Conservation (phyloP, 768 basidiomycete species). For the Tulasnella sp. region DNA sequence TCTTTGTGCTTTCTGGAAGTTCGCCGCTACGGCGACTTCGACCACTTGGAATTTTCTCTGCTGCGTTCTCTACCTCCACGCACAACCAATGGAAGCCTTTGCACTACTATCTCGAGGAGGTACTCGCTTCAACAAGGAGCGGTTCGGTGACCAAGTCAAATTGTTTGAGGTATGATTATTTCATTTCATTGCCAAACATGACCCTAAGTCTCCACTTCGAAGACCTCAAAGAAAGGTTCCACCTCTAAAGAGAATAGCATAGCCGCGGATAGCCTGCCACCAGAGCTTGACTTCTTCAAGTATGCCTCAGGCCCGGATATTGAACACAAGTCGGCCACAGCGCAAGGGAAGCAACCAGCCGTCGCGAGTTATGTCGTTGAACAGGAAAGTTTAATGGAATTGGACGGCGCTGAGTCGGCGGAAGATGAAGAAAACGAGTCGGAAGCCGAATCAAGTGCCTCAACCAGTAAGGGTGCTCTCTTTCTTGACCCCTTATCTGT, state of each 20-base stretch:
- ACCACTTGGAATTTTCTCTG: background rate
- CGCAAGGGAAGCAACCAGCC: conserved; percentile 25
- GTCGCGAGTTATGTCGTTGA: background rate
- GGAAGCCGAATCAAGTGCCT: background rate
- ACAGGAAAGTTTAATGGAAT: background rate
- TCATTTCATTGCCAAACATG: background rate
- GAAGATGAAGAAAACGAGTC: background rate
- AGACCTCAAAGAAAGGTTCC: background rate
- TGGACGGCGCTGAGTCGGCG: background rate
- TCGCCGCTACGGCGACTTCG: background rate
- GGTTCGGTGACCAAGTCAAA: conserved; percentile 50
- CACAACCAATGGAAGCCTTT: conserved; percentile 70
- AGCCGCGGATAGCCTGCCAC: conserved; percentile 36
- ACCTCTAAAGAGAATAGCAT: conserved; percentile 17
- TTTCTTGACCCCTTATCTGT: background rate
- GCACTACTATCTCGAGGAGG: conserved; percentile 83
- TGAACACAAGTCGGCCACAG: conserved; percentile 26
- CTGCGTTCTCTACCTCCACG: background rate
- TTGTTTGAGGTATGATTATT: conserved; percentile 50
- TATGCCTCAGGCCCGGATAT: conserved; percentile 44
- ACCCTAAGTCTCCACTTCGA: background rate
- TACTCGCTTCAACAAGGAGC: conserved; percentile 63
- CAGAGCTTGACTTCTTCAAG: conserved; percentile 86
- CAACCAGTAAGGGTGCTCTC: background rate
- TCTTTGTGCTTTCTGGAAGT: background rate